Evolutionary conservation across 2,329 filamentous ascomycete species (phyloP), one percentile per base, ranked within the genome.

Genomic region (Penicillium occitanis): DNA sequence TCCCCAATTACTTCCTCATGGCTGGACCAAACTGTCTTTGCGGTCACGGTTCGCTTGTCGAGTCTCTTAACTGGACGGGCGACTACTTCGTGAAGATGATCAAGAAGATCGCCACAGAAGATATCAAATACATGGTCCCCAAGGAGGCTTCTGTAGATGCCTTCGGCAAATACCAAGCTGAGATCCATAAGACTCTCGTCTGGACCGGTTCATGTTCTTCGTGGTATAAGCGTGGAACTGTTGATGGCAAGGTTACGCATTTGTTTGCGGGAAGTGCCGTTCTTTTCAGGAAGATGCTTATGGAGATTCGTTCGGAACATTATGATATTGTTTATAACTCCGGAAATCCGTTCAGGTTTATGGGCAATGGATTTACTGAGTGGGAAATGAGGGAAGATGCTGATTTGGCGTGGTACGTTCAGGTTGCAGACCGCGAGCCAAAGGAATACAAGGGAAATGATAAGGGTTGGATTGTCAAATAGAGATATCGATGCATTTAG

Each of bases 1-100:
- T 83, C 68, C 83, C 83, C 25, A 84, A 84, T 70, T 83, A 77
- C 65, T 77, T 76, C 63, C 75, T 72, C 11, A 35, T 58, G 28
- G 33, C 53, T 14, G 75, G 74, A 0, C 74, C 75, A 0, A 73
- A 73, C n/a, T 70, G 69, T 11, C 72, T 71, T 13, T 71, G 70
- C 40, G 73, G 74, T 1, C 74, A 76, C 62, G 74, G 75, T 1
- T 72, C 71, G 46, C 67, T 74, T 0, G 68, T 73, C 0, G 69
- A 69, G 40, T 66, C 64, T 1, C 63, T 73, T 17, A 71, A 70
- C 46, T 72, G 71, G 68, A 71, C 71, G 2, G 70, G 69, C 17
- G 71, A 74, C 25, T 77, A 77, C 59, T 72, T 76, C 28, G 63
- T 77, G 0, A 71, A 76, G 48, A 74, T 72, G 73, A 67, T 74